Conservation (phyloP, 805 yeast species). For the Starmerella gropengiesseri region DNA sequence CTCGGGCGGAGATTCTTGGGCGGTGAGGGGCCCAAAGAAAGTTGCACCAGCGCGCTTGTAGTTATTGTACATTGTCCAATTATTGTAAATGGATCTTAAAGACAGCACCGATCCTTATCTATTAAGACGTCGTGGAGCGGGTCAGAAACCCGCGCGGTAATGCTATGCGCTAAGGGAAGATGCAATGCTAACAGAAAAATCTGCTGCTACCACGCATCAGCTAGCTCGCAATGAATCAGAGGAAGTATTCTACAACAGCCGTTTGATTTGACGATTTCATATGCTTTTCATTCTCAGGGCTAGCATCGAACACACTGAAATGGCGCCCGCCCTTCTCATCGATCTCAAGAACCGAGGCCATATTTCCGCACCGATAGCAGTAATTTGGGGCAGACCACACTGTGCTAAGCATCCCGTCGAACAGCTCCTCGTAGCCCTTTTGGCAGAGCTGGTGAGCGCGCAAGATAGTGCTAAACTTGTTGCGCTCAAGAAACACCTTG, state of each 20-base stretch:
- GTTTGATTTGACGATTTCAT: conserved; percentile 25
- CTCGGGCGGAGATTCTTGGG: too few species aligned
- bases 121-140: too few species aligned
- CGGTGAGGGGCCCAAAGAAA: too few species aligned
- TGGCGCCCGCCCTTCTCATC: conserved; percentile 52
- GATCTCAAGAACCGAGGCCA: conserved; percentile 93
- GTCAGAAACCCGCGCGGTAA: neutral
- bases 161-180: neutral
- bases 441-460: conserved; percentile 96
- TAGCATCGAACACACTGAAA: conserved; percentile 93
- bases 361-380: conserved; percentile 92
- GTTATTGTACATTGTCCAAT: too few species aligned
- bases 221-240: conserved; percentile 5
- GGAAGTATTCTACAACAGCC: conserved; percentile 24
- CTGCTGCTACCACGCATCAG: neutral
- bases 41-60: too few species aligned
- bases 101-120: too few species aligned
- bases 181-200: neutral
- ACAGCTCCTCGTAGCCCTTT: conserved; percentile 87
- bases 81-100: too few species aligned
- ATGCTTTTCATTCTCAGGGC: conserved; percentile 74
- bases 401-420: conserved; percentile 82
- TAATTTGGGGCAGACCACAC: conserved; percentile 99
- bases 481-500: conserved; percentile 68
- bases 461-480: conserved; percentile 66